These are phyloP conservation scores for Globisporangium takayamanum DNA, from an alignment of 352 stramenopile species.

Conservation along the genomic window DNA sequence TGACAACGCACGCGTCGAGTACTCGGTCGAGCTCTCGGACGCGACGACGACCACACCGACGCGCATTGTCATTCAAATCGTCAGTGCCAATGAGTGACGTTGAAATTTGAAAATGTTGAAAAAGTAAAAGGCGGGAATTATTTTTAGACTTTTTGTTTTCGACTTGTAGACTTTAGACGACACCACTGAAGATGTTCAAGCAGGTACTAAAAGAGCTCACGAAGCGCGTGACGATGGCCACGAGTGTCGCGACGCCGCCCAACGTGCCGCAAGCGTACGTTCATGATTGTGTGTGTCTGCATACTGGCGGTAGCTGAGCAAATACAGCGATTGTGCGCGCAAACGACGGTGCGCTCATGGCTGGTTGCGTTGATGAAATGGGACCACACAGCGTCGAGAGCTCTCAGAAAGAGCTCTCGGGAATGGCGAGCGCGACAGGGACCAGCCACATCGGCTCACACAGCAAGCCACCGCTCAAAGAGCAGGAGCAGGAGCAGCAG, in stretches of 20 bases:
- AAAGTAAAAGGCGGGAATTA: background rate
- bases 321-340: background rate
- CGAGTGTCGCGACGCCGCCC: slow-evolving; percentile 19
- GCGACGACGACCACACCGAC: background rate
- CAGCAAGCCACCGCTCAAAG: too few species aligned
- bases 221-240: slow-evolving; percentile 18
- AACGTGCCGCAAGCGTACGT: slow-evolving; percentile 17
- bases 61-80: too few species aligned
- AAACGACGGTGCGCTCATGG: background rate
- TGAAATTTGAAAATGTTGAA: background rate
- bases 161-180: too few species aligned
- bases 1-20: slow-evolving; percentile 50
- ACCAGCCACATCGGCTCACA: background rate
- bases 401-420: background rate
- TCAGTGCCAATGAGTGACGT: too few species aligned
- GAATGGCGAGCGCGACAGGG: background rate
- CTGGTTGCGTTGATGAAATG: background rate
- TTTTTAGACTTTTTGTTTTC: too few species aligned
- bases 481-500: background rate
- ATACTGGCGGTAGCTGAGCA: background rate
- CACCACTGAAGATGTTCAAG: too few species aligned
- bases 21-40: slow-evolving; percentile 17
- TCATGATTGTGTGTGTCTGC: background rate
- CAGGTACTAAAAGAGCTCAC: background rate
- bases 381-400: slow-evolving; percentile 4